Conservation (phyloP, 495 filamentous ascomycete genomes). For the Bryoglossum gracile region DNA sequence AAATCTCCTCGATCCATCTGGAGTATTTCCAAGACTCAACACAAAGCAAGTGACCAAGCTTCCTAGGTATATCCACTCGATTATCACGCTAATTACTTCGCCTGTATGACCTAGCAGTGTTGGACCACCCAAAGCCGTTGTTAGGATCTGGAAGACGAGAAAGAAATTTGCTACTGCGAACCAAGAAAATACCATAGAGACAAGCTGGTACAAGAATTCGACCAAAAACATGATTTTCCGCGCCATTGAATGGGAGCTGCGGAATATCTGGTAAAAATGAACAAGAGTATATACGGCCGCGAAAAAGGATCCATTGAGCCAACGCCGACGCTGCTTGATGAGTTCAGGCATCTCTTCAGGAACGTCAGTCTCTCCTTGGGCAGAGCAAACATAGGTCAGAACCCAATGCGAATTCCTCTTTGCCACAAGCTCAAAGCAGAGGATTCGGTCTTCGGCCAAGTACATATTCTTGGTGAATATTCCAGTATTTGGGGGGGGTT, state of each 20-base stretch:
- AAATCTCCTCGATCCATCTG: conserved; percentile 89
- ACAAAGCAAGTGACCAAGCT: conserved; percentile 92
- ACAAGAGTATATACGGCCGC: conserved; percentile 93
- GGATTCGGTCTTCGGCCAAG: conserved; percentile 81
- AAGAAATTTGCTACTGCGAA: conserved; percentile 62
- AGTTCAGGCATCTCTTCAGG: conserved; percentile 88
- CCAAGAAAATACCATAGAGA: conserved; percentile 86
- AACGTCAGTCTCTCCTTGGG: conserved; percentile 95
- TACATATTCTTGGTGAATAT: conserved; percentile 40
- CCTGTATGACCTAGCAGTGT: conserved; percentile 80
- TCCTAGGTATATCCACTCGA: conserved; percentile 75
- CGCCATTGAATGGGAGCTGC: conserved; percentile 76
- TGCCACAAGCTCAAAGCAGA: conserved; percentile 98
- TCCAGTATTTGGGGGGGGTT: conserved; percentile 32
- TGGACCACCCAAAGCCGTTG: conserved; percentile 61
- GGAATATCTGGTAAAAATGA: conserved; percentile 88
- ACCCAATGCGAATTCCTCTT: conserved; percentile 93
- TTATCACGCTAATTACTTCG: conserved; percentile 70
- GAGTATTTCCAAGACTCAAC: conserved; percentile 91
- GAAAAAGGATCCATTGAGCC: conserved; percentile 98
- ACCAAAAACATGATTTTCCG: conserved; percentile 88
- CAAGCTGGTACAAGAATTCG: conserved; percentile 88
- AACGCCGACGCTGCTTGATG: conserved; percentile 86
- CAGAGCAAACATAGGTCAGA: conserved; percentile 88
- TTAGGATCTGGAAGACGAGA: conserved; percentile 62